Conservation (phyloP, 139 green algal genomes). For the Parachlorella kessleri region DNA sequence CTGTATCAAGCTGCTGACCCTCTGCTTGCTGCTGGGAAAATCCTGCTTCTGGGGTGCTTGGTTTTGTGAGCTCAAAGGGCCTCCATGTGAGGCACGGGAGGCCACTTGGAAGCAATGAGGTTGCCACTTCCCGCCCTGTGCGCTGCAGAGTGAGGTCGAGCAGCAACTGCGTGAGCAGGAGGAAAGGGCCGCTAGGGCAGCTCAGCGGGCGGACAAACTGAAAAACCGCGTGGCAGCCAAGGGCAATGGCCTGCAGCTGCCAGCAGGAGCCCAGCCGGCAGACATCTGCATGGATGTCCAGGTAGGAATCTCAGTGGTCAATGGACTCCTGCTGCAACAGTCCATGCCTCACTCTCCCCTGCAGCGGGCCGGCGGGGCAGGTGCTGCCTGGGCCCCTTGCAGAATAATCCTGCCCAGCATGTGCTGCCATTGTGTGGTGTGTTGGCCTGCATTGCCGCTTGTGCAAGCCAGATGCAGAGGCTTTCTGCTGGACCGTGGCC, state of each 20-base stretch:
- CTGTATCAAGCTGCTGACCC: too few relatives aligned
- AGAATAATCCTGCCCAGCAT: not conserved
- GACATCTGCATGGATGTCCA: not conserved
- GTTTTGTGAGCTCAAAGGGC: too few relatives aligned
- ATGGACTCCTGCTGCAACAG: not conserved
- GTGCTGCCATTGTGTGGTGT: too few relatives aligned
- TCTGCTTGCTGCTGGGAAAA: not conserved
- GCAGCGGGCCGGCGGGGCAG: not conserved
- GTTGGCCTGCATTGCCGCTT: not conserved
- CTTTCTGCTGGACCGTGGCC: not conserved
- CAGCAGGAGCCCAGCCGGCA: not conserved
- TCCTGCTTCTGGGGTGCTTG: not conserved
- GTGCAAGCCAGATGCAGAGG: not conserved
- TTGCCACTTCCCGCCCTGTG: not conserved
- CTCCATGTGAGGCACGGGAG: too few relatives aligned
- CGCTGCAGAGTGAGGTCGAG: not conserved
- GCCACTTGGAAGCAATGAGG: not conserved
- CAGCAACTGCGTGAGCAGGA: constrained; percentile 5
- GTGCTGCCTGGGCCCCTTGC: too few relatives aligned
- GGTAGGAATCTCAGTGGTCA: too few relatives aligned
- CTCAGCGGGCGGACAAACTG: not conserved
- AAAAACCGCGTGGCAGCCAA: not conserved
- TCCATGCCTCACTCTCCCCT: not conserved
- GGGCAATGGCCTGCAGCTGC: not conserved
- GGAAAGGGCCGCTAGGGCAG: not conserved